Evolutionary conservation across 441 rosid genomes (phyloP).

Genomic region (Lepidium campestre): DNA sequence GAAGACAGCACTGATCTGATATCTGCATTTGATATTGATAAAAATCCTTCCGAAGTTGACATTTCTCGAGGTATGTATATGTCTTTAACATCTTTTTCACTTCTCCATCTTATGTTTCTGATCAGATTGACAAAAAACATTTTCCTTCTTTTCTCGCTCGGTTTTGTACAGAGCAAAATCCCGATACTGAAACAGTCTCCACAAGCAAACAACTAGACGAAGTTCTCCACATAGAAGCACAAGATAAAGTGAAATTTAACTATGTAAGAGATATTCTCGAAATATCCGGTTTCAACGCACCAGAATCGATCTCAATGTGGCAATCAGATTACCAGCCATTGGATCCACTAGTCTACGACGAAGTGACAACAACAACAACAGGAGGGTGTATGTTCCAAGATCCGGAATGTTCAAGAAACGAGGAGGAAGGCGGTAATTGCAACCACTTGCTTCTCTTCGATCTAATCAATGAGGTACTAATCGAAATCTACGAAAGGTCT

Average conservation of each 20-base stretch:
- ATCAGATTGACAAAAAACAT: neutral
- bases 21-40: slow-evolving; percentile 4
- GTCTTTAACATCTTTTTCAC: neutral
- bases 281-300: slow-evolving; percentile 61
- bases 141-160: neutral
- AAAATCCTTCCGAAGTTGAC: slow-evolving; percentile 4
- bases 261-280: slow-evolving; percentile 69
- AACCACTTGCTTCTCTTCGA: slow-evolving; percentile 54
- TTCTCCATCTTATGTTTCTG: neutral
- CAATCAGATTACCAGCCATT: slow-evolving; percentile 63
- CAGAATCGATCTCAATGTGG: slow-evolving; percentile 55
- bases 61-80: slow-evolving; percentile 33
- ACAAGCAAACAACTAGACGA: slow-evolving; percentile 19
- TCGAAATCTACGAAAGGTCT: slow-evolving; percentile 56
- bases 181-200: slow-evolving; percentile 8
- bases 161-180: neutral
- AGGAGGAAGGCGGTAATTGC: slow-evolving; percentile 38
- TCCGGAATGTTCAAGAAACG: slow-evolving; percentile 36
- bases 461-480: slow-evolving; percentile 63
- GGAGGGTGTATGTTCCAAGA: slow-evolving; percentile 43
- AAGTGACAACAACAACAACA: slow-evolving; percentile 31
- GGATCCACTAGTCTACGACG: slow-evolving; percentile 51
- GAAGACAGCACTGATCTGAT: slow-evolving; percentile 16
- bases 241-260: slow-evolving; percentile 46
- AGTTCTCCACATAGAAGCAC: slow-evolving; percentile 32